Conservation (phyloP, 1,284 basidiomycete genomes). For the Pseudozyma pruni region DNA sequence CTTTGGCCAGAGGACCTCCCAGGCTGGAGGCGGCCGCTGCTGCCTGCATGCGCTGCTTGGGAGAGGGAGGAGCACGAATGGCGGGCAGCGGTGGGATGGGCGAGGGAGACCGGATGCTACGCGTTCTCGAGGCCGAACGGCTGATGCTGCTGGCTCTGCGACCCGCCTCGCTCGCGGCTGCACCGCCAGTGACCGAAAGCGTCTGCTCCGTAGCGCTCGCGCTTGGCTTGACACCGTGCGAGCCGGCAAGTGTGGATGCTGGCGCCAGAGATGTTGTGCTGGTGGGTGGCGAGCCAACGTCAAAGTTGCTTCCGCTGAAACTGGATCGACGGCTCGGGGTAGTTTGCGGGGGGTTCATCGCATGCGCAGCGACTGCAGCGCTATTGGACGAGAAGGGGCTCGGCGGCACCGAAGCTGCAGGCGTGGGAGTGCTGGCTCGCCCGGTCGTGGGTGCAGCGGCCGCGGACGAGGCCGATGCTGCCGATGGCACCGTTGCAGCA, state of each 20-base stretch:
- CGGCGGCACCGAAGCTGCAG: slow-evolving; percentile 43
- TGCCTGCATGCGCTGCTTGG: slow-evolving; percentile 57
- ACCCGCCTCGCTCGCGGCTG: slow-evolving; percentile 20
- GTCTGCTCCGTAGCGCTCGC: slow-evolving; percentile 8
- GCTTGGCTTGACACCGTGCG: slow-evolving; percentile 21
- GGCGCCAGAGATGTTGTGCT: slow-evolving; percentile 56
- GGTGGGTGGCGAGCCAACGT: slow-evolving; percentile 59
- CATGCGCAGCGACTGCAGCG: slow-evolving; percentile 36
- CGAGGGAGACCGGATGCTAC: slow-evolving; percentile 66
- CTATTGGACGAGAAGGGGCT: slow-evolving; percentile 48
- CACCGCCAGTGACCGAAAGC: slow-evolving; percentile 8
- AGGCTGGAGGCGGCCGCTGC: slow-evolving; percentile 35
- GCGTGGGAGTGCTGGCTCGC: slow-evolving; percentile 50
- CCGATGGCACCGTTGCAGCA: slow-evolving; percentile 4
- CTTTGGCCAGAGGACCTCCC: slow-evolving; percentile 33
- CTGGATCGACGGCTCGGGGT: slow-evolving; percentile 61
- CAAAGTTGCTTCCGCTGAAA: slow-evolving; percentile 62
- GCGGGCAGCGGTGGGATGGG: slow-evolving; percentile 68
- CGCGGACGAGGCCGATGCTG: slow-evolving; percentile 21
- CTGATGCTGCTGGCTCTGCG: slow-evolving; percentile 39
- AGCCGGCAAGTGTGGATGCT: slow-evolving; percentile 27
- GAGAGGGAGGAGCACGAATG: slow-evolving; percentile 62
- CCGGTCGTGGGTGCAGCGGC: slow-evolving; percentile 16
- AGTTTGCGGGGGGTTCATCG: slow-evolving; percentile 62
- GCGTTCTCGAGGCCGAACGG: slow-evolving; percentile 54